Conservation (phyloP, 2,329 filamentous ascomycete species). For the Trichoderma arundinaceum region DNA sequence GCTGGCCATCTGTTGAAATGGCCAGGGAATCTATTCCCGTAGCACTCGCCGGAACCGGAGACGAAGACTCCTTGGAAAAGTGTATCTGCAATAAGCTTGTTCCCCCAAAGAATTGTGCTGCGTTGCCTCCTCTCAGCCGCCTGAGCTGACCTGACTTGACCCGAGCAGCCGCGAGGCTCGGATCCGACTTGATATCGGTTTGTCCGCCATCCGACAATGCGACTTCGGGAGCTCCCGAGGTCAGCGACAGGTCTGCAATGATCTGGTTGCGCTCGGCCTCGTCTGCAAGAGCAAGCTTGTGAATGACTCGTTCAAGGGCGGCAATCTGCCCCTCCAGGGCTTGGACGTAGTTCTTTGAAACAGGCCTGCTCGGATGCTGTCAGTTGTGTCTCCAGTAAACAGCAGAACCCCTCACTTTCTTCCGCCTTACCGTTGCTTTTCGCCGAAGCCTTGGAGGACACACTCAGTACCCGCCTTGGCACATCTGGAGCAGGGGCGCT, state of each 20-base stretch:
- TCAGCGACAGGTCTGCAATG: conserved; percentile 46
- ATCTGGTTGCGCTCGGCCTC: conserved; percentile 49
- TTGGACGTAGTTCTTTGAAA: conserved; percentile 53
- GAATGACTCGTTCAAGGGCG: conserved; percentile 53
- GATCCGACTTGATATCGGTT: conserved; percentile 38
- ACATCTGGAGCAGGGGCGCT: conserved; percentile 57
- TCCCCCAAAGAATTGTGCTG: conserved; percentile 55
- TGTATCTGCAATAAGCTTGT: conserved; percentile 54
- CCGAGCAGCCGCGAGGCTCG: conserved; percentile 43
- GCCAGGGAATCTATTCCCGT: conserved; percentile 25
- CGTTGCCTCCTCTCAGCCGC: conserved; percentile 48
- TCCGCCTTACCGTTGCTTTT: conserved; percentile 49
- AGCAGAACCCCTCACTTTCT: not conserved
- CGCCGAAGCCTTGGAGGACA: conserved; percentile 48
- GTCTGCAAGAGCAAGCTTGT: conserved; percentile 50
- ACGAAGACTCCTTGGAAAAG: conserved; percentile 40
- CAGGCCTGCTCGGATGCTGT: conserved; percentile 43
- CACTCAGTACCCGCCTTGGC: conserved; percentile 50
- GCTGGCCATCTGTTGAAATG: conserved; percentile 6
- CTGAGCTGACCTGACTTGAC: conserved; percentile 46
- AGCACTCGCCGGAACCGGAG: conserved; percentile 32
- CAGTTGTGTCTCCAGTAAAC: not conserved
- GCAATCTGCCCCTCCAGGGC: conserved; percentile 55
- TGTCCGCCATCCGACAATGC: conserved; percentile 17
- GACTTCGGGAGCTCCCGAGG: conserved; percentile 34